Base-by-base conservation (phyloP, 306 rosid species). In the Amphicarpaea edgeworthii region DNA sequence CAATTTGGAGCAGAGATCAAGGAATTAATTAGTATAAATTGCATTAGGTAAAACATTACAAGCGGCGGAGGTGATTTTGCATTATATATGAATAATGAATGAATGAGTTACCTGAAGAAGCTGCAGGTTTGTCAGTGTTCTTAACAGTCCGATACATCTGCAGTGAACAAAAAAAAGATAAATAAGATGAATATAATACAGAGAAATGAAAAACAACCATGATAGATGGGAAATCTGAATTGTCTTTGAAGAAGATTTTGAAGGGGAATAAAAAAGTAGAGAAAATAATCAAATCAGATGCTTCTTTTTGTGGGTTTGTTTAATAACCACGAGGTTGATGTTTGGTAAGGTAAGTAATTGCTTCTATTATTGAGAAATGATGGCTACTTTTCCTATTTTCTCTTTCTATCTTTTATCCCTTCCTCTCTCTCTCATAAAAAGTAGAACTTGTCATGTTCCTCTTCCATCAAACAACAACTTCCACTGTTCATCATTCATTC, bases 91-190 rank as follows among this genome's bases (percentile, higher is more conserved):
- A 43, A 66, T 75, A 58, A n/a, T n/a, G n/a, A n/a, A n/a, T n/a
- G n/a, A n/a, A n/a, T 58, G 21, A 58, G 59, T 76, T 86, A 93
- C 98, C 98, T 78, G 96, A 88, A 77, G 96, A 90, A 79, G 88
- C 88, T 73, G 88, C 87, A 72, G 91, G 97, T 74, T 87, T 91
- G 91, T 91, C 98, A 76, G 98, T 90, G 82, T 88, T 93, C 87
- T 90, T 93, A 47, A 93, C 97, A 80, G 98, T 93, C 62, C 98
- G 69, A 85, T 90, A 93, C 98, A 93, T 93, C 98, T 91, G 91
- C 77, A 70, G 72, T 78, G 47, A 7, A 7, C 68, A 71, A 77
- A 79, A 63, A 65, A 63, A 67, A 51, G 69, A 28, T 49, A 72
- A 66, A 17, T 10, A 71, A 58, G 46, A 80, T 77, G 8, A 72